Evolutionary conservation across 2,329 filamentous ascomycete species (phyloP), one percentile per base, ranked within the genome.

Genomic region (Aspergillus puulaauensis): DNA sequence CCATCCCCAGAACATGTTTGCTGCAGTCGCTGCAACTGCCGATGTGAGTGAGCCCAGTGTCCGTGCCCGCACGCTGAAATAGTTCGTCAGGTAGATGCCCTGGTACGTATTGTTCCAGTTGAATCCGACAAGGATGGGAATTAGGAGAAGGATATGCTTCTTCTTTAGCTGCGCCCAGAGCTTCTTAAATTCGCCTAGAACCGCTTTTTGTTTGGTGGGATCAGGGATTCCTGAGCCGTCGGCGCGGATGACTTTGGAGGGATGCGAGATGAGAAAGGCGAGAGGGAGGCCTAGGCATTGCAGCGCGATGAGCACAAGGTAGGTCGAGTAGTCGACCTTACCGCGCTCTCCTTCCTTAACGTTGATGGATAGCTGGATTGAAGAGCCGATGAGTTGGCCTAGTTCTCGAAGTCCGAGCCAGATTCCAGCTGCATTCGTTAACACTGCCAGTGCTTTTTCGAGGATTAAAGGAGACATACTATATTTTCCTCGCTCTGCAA

Each of bases 1-100:
- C 54, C 54, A 56, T 14, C 54, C 54, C 54, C 54, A 56, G 40
- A 56, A 56, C 8, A 56, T 49, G n/a, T 55, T 55, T 3, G 52
- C 52, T 9, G 52, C 52, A 3, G 52, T 55, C 2, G 52, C 52
- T 12, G 52, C 52, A 17, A 55, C 35, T 2, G 44, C 52, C 3
- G 52, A 55, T 4, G 44, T 49, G 3, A 55, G 23, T 3, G 52
- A 33, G 3, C 52, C 52, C 6, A 55, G 43, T n/a, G 52, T 55
- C 8, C 52, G 45, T 2, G 52, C 52, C 11, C 52, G 52, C 21
- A 55, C 52, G 37, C 52, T 55, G n/a, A 55, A 55, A 15, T 55
- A 55, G 15, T 55, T 55, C 4, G 52, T 55, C 9, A 55, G 52
- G 52, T 55, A 55, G 35, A 55, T 55, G 9, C 52, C 52, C 44